Conservation (phyloP, 2,329 filamentous ascomycete genomes). For the Coniochaeta sp. region DNA sequence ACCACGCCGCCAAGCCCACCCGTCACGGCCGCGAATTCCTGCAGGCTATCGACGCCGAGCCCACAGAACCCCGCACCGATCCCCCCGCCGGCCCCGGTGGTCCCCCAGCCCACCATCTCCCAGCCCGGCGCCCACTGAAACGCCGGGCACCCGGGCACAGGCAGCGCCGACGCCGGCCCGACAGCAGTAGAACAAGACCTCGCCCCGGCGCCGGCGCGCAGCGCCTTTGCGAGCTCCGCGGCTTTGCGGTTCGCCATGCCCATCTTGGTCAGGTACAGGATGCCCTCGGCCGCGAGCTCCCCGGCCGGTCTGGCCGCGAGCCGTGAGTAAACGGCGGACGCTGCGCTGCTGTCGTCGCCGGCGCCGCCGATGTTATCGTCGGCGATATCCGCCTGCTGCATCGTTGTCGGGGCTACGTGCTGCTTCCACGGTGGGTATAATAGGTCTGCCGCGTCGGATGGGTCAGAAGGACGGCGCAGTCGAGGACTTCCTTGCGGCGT, state of each 20-base stretch:
- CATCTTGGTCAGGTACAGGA: background rate
- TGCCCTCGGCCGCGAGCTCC: background rate
- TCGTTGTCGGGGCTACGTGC: background rate
- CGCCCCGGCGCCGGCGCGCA: background rate
- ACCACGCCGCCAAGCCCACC: background rate
- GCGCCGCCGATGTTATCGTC: background rate
- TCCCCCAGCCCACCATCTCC: background rate
- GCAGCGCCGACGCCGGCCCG: background rate
- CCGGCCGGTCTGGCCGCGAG: background rate
- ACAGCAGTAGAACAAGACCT: no score
- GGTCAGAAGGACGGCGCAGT: background rate
- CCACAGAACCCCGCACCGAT: background rate
- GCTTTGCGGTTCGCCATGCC: background rate
- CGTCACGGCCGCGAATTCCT: background rate
- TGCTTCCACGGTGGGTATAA: background rate
- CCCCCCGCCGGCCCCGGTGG: background rate
- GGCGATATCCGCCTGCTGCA: background rate
- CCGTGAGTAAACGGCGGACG: background rate
- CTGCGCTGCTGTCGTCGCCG: background rate
- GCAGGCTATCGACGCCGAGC: background rate
- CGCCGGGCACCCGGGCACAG: background rate
- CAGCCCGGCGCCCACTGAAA: background rate
- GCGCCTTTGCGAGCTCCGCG: background rate
- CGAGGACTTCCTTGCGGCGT: background rate
- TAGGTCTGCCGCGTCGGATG: background rate